Evolutionary conservation across 2,329 filamentous ascomycete genomes (phyloP).

Genomic region (Venturiaceae sp.): DNA sequence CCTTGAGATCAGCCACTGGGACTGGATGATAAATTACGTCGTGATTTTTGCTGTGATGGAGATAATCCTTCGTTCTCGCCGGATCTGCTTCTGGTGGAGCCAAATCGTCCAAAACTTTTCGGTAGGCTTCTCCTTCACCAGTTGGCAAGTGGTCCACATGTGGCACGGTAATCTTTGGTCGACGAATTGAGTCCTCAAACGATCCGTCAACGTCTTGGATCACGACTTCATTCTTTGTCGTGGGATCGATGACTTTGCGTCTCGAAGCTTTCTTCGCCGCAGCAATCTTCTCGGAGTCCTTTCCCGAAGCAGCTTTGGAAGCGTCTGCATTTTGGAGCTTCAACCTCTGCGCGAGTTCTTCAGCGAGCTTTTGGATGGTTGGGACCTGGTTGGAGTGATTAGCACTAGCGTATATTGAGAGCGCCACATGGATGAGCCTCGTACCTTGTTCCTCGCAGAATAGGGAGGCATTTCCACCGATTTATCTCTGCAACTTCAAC

Average conservation of each 20-base stretch:
- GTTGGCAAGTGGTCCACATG: constrained; percentile 29
- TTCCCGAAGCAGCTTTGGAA: not conserved
- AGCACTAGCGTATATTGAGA: too few relatives aligned
- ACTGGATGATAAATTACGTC: not conserved
- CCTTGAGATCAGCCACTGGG: not conserved
- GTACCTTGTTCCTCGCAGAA: not conserved
- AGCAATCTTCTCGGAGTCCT: not conserved
- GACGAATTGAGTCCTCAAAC: not conserved
- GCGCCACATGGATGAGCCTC: not conserved
- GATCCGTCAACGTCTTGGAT: constrained; percentile 49
- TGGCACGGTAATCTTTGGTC: constrained; percentile 32
- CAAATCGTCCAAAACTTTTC: not conserved
- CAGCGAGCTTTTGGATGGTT: not conserved
- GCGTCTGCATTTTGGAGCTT: not conserved
- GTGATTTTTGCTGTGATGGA: constrained; percentile 1
- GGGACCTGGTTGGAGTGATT: not conserved
- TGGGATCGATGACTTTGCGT: constrained; percentile 58
- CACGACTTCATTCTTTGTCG: constrained; percentile 58
- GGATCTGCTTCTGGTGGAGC: not conserved
- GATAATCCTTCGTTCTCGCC: constrained; percentile 22
- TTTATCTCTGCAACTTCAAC: not conserved
- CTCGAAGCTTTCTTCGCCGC: constrained; percentile 19
- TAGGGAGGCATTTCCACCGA: not conserved
- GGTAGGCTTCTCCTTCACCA: not conserved
- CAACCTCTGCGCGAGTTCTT: not conserved